Percentiles rank a stretch among this genome's conserved stretches.
phyloP scores from a whole-genome alignment of 192 early-diverging fungal genomes.

The Rhizoclosmatium globosum region DNA sequence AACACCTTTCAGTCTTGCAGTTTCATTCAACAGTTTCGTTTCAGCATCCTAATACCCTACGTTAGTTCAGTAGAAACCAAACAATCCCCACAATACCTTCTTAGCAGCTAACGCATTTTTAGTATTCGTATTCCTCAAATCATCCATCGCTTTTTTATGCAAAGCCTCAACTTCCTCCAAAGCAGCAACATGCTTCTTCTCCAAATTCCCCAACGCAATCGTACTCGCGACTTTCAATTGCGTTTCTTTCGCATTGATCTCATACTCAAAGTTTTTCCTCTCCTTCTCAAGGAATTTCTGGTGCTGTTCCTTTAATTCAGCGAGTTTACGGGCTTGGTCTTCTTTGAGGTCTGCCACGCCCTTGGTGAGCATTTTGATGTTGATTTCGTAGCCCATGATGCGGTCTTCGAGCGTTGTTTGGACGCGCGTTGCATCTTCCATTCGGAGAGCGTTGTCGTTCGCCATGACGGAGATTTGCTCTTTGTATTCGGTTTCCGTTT shows the following conservation, averaged over 20 bases:
- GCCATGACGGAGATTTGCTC: conserved; percentile 22
- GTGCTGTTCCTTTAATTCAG: conserved; percentile 26
- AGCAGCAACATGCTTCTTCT: conserved; percentile 42
- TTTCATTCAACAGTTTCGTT: conserved; percentile 20
- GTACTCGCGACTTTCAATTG: conserved; percentile 54
- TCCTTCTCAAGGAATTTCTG: conserved; percentile 34
- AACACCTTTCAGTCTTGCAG: conserved; percentile 27
- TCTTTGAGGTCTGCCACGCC: conserved; percentile 35
- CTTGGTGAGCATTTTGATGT: conserved; percentile 40
- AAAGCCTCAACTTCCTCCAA: conserved; percentile 43
- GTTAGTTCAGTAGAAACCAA: not conserved
- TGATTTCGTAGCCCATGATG: conserved; percentile 28
- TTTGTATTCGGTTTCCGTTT: conserved; percentile 38
- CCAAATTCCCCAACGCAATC: conserved; percentile 46
- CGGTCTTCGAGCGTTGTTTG: conserved; percentile 38
- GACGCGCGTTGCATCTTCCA: conserved; percentile 19
- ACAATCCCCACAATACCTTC: conserved; percentile 40
- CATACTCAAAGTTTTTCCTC: conserved; percentile 45
- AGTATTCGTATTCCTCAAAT: conserved; percentile 49
- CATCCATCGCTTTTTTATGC: conserved; percentile 51
- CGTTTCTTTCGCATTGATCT: conserved; percentile 49
- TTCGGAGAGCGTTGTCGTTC: conserved; percentile 22
- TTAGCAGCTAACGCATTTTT: conserved; percentile 46
- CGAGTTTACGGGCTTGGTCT: conserved; percentile 36
- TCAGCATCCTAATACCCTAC: conserved; percentile 33